A percentile compares a stretch with the other conserved stretches of the same genome.
Evolutionary conservation across 106 monocot genomes (phyloP).

Genomic region (Apostasia ramifera): DNA sequence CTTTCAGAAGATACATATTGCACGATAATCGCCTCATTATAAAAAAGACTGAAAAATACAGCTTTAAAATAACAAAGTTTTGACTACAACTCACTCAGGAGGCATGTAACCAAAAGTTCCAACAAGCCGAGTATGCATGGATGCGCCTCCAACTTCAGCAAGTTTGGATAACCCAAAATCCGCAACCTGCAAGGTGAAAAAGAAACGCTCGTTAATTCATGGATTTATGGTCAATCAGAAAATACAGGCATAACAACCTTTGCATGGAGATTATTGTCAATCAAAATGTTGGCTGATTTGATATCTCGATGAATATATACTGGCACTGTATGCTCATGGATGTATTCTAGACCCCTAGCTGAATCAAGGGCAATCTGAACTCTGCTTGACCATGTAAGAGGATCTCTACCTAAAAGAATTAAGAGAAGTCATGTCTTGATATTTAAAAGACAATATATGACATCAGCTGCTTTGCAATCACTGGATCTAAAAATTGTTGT

Average conservation of each 20-base stretch:
- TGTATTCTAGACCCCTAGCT: conserved; percentile 92
- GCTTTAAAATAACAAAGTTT: too few relatives aligned
- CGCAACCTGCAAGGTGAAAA: conserved; percentile 57
- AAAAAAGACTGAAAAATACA: too few relatives aligned
- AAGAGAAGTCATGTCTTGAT: not conserved
- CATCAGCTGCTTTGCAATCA: not conserved
- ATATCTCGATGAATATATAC: conserved; percentile 94
- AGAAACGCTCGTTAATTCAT: not conserved
- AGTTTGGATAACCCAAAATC: conserved; percentile 98
- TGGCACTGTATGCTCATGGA: conserved; percentile 92
- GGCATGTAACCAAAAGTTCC: conserved; percentile 99
- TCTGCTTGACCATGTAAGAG: conserved; percentile 75
- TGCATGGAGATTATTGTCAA: conserved; percentile 75
- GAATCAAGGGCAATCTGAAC: conserved; percentile 96
- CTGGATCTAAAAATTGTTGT: not conserved
- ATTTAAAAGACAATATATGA: not conserved
- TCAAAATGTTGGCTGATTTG: conserved; percentile 91
- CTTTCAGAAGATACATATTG: too few relatives aligned
- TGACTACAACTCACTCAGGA: conserved; percentile 61
- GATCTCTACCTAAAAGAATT: conserved; percentile 38
- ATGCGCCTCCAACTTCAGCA: conserved; percentile 57
- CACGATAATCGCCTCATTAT: too few relatives aligned
- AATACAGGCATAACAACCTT: conserved; percentile 40
- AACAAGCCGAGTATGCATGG: conserved; percentile 48
- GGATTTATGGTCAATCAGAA: not conserved